Evolutionary conservation across 805 yeast species (phyloP), one percentile per base, ranked within the genome.

Genomic region (Tetrapisispora fleetii): DNA sequence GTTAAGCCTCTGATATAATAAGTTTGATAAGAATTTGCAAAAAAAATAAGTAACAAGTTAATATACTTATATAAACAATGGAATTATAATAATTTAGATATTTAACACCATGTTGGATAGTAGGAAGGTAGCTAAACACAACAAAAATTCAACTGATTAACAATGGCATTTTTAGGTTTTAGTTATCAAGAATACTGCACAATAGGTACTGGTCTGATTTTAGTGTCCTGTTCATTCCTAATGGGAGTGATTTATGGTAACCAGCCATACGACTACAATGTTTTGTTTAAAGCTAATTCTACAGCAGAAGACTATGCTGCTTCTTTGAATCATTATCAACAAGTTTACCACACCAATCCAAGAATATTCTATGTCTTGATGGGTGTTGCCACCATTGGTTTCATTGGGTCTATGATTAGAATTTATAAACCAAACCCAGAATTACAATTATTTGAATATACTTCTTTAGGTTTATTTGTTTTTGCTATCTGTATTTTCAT

Each of bases 381-480:
- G 57, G 75, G 76, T 19, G 71, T 88, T 57, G 95, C 86, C 57
- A 67, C 60, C 32, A 45, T 89, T 28, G 97, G 95, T 3, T 72
- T 88, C 48, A 40, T 78, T 43, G 96, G 96, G 6, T 71, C 81
- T 49, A 72, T 83, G 54, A 75, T 85, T 62, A 88, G 88, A 71
- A 75, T 91, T 49, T 88, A 83, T 71, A 84, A 83, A 68, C 97
- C 98, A n/a, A 64, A 77, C 42, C 91, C 84, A 46, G 95, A 91
- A 44, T 76, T 85, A 58, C 82, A 84, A 65, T 77, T 83, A 63
- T 91, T 93, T 63, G 99, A 91, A 67, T 95, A 95, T 58, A 95
- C 90, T 40, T 73, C 95, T 11, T 71, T 90, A 56, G 80, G 79
- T n/a, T 75, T 86, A 50, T 77, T 77, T 63, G 82, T 89, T 65